These are phyloP conservation scores for Leishmania major DNA, from an alignment of 208 protist genomes.

Conservation along the genomic window DNA sequence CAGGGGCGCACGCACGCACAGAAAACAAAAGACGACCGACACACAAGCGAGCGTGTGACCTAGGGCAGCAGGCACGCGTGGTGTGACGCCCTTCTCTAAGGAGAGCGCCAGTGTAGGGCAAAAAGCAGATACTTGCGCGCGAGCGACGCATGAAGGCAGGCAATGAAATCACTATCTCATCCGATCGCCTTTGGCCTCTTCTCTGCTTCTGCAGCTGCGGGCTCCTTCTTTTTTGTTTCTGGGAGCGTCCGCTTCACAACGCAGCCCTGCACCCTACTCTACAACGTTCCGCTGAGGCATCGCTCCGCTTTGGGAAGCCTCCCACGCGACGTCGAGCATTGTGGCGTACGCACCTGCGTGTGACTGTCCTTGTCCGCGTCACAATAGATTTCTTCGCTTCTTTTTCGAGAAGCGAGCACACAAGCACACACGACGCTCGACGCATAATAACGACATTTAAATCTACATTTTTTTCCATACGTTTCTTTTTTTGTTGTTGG, in stretches of 20 bases:
- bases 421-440: background rate
- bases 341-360: background rate
- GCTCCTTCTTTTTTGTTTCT: background rate
- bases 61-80: background rate
- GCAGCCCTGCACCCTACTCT: background rate
- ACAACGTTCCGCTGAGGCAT: background rate
- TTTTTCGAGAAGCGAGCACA: background rate
- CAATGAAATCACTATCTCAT: background rate
- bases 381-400: background rate
- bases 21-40: background rate
- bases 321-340: background rate
- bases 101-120: background rate
- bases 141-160: background rate
- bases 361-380: background rate
- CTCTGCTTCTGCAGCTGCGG: background rate
- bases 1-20: background rate
- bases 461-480: background rate
- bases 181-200: background rate
- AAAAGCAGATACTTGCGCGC: background rate
- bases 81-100: background rate
- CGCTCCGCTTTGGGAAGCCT: background rate
- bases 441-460: background rate
- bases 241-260: background rate
- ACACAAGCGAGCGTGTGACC: background rate
- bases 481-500: background rate